Evolutionary conservation across 108 stramenopile genomes (phyloP), one percentile per base, ranked within the genome.

Genomic region (Ochromonas danica): DNA sequence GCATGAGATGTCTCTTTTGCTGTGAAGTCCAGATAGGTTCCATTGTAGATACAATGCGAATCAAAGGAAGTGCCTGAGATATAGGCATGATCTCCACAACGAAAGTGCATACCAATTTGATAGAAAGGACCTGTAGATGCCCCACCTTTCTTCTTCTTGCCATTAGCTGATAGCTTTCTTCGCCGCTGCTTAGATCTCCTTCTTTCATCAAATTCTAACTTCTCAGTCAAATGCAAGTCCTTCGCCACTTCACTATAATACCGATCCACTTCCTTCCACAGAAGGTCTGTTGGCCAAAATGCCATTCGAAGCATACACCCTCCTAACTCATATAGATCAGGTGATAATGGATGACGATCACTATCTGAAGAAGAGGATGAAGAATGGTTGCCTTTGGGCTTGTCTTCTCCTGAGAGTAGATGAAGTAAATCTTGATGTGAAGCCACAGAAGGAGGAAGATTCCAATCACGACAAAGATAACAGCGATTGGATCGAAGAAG

Each of bases 231-330:
- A 14, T 6, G 22, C 6, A 67, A 33, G 17, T 22, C 17, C 31
- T 67, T 67, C 31, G 17, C 35, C 17, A 25, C 6, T 10, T 67
- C 63, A 36, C 10, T 10, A 36, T 67, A 67, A 36, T 31, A 31
- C 63, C 63, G 63, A 36, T 67, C 63, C 17, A 67, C 31, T 28
- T 3, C 33, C 10, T 36, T 67, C 63, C 63, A 67, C 31, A 67
- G 6, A 10, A 14, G 63, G 3, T 67, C 30, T 28, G 63, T 67
- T 36, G 63, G 63, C 63, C 63, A 67, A 14, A 67, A 36, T 35
- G 63, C 63, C 31, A 67, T 14, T 35, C 63, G 17, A 31, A 67
- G 31, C 63, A 67, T 28, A 36, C 63, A 67, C 31, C 63, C 63
- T 14, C 10, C 63, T 28, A 67, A 3, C 25, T 67, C 63, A 67